These are phyloP conservation scores for Haplosporangium sp. DNA, from an alignment of 371 early-diverging fungal genomes.

Conservation along the genomic window DNA sequence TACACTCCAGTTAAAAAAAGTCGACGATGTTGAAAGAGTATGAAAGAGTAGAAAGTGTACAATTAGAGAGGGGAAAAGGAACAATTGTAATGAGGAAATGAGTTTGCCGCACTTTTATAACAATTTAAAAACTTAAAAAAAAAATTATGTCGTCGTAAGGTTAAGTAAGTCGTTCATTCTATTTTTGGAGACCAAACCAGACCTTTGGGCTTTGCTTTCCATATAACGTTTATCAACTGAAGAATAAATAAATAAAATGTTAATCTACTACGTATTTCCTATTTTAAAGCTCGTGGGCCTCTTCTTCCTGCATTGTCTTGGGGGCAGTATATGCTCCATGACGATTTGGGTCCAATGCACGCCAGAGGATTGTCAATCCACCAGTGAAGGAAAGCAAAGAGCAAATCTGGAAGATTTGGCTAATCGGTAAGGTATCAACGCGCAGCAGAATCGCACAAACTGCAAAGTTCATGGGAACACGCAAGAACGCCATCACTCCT, in stretches of 20 bases:
- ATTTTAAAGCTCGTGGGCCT: conserved; percentile 27
- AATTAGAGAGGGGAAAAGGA: neutral
- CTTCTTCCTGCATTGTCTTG: conserved; percentile 10
- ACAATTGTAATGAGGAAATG: neutral
- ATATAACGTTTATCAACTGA: too few relatives aligned
- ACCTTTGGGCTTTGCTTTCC: neutral
- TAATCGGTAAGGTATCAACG: conserved; percentile 58
- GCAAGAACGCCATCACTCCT: conserved; percentile 80
- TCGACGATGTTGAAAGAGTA: neutral
- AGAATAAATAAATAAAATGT: neutral
- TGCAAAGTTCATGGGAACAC: conserved; percentile 83
- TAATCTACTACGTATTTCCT: neutral
- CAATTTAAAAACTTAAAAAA: neutral
- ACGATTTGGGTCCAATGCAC: conserved; percentile 45
- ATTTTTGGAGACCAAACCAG: neutral
- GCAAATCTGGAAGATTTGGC: conserved; percentile 61
- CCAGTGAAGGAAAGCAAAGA: conserved; percentile 53
- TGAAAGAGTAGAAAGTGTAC: neutral
- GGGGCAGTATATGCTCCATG: conserved; percentile 18
- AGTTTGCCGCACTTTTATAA: too few relatives aligned
- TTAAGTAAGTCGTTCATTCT: neutral
- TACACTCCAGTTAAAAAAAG: neutral
- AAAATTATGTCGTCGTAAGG: neutral
- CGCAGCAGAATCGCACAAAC: conserved; percentile 77
- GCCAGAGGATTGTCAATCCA: conserved; percentile 42